These are phyloP conservation scores for Blastobotrys malaysiensis DNA, from an alignment of 1,139 yeast species.

Conservation along the genomic window DNA sequence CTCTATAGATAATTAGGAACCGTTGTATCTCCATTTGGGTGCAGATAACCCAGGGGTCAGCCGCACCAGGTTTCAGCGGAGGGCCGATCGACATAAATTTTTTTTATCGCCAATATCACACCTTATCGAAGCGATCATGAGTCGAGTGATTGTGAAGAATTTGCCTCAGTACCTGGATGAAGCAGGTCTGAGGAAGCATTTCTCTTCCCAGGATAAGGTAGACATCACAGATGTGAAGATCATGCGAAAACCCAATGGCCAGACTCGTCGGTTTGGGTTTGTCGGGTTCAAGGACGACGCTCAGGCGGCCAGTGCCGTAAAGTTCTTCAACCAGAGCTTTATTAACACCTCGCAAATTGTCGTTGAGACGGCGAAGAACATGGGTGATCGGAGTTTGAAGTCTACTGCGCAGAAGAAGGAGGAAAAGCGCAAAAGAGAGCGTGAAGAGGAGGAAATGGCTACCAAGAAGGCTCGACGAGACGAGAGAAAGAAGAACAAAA, in stretches of 20 bases:
- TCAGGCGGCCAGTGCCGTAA: slow-evolving; percentile 77
- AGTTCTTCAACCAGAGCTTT: slow-evolving; percentile 69
- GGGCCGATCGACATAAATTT: background rate
- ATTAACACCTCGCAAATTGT: slow-evolving; percentile 76
- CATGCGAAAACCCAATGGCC: slow-evolving; percentile 74
- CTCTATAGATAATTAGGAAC: no score
- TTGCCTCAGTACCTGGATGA: slow-evolving; percentile 79
- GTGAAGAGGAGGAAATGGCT: slow-evolving; percentile 21
- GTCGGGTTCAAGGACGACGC: slow-evolving; percentile 68
- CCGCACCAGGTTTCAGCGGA: background rate
- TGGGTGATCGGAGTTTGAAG: slow-evolving; percentile 69
- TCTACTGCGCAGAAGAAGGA: slow-evolving; percentile 57
- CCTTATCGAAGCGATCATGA: slow-evolving; percentile 37
- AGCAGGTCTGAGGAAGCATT: slow-evolving; percentile 65
- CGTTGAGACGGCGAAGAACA: slow-evolving; percentile 81
- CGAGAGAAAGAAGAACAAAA: slow-evolving; percentile 51
- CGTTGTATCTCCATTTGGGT: background rate
- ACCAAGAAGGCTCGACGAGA: slow-evolving; percentile 45
- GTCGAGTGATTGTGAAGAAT: slow-evolving; percentile 93
- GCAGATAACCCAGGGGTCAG: background rate
- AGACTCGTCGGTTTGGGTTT: slow-evolving; percentile 89
- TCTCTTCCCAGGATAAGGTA: slow-evolving; percentile 46
- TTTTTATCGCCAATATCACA: background rate
- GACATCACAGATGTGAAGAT: slow-evolving; percentile 81
- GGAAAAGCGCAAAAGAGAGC: slow-evolving; percentile 34